Conservation (phyloP, 2,329 filamentous ascomycete genomes). For the Rosellinia necatrix region DNA sequence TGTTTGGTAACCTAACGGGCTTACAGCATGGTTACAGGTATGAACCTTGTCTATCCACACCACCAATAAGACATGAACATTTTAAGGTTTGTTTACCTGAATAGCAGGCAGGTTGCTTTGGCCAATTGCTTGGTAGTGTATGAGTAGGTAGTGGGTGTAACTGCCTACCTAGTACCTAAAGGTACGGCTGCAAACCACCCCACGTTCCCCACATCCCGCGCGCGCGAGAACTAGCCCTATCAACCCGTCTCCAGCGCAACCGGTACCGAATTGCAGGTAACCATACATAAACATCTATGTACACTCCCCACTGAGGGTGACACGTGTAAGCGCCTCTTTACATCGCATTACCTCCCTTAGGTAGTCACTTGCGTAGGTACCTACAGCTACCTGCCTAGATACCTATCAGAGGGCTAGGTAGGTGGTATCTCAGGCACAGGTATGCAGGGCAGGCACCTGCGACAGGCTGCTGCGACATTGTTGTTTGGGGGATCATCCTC, state of each 20-base stretch:
- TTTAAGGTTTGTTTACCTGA: background rate
- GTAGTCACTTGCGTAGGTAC: background rate
- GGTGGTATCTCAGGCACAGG: background rate
- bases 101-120: too few species aligned
- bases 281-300: too few species aligned
- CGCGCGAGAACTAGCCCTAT: constrained; percentile 12
- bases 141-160: too few species aligned
- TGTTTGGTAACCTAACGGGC: too few species aligned
- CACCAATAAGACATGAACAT: background rate
- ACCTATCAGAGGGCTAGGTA: background rate
- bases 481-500: constrained; percentile 25
- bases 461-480: constrained; percentile 13
- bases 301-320: constrained; percentile 2
- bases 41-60: too few species aligned
- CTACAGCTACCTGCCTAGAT: background rate
- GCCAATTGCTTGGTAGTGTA: constrained; percentile 6
- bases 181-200: too few species aligned
- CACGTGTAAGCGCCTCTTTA: constrained; percentile 16
- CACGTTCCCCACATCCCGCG: constrained; percentile 17
- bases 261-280: background rate
- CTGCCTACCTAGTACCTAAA: too few species aligned
- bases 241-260: constrained; percentile 9
- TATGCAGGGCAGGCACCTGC: background rate
- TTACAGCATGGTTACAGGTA: too few species aligned
- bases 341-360: background rate